phyloP scores from a whole-genome alignment of 1,139 yeast species.

The Taphrina communis region DNA sequence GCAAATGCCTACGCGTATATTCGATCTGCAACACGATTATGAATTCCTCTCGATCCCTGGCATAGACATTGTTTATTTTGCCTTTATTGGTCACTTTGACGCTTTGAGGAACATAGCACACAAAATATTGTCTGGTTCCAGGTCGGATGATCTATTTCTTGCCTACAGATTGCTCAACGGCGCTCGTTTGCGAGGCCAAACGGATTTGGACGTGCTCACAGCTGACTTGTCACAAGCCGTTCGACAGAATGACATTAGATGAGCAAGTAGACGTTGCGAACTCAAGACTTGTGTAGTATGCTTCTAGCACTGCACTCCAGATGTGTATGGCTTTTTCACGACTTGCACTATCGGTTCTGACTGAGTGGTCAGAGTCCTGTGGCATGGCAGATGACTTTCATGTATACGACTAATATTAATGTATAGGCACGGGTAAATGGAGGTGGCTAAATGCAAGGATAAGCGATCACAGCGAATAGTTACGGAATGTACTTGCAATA shows the following conservation, averaged over 20 bases:
- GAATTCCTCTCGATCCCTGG: slow-evolving; percentile 24
- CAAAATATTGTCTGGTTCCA: slow-evolving; percentile 20
- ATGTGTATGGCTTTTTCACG: no score
- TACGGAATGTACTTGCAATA: no score
- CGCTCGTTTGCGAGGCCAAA: slow-evolving; percentile 20
- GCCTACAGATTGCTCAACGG: slow-evolving; percentile 22
- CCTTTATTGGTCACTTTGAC: slow-evolving; percentile 24
- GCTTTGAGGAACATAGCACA: slow-evolving; percentile 21
- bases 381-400: no score
- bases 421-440: no score
- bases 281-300: no score
- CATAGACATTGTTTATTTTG: slow-evolving; percentile 30
- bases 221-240: background rate
- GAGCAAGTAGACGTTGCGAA: background rate
- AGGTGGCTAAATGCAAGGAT: no score
- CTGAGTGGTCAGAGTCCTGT: no score
- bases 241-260: background rate
- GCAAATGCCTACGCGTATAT: slow-evolving; percentile 1
- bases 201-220: slow-evolving; percentile 17
- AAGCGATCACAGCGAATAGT: no score
- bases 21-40: slow-evolving; percentile 17
- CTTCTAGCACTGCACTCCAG: no score
- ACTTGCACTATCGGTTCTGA: no score
- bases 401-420: no score
- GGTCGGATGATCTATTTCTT: slow-evolving; percentile 14